Evolutionary conservation across 305 asterid species (phyloP), one percentile per base, ranked within the genome.

Genomic region (Fraxinus velutina): DNA sequence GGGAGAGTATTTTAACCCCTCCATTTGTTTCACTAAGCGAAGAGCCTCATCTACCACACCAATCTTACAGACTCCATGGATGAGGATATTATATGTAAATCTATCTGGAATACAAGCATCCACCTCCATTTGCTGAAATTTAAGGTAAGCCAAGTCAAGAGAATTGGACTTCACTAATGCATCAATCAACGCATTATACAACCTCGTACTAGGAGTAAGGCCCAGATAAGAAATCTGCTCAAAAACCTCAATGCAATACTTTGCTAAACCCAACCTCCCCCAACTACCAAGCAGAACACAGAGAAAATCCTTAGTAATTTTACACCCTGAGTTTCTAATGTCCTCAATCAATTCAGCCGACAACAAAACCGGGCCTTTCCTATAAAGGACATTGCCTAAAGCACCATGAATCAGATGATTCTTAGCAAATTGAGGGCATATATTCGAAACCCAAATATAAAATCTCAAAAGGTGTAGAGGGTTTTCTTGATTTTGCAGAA

Each of bases 91-190:
- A 86, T 93, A 94, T 0, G 98, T 96, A 82, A 89, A 96, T 84
- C 96, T 90, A 87, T 96, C 99, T 0, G 97, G 94, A 15, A 52
- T 15, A 85, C 98, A 94, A 72, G 83, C 89, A 89, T 96, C 98
- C 79, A 89, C 95, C 87, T 88, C 91, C 99, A 96, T 96, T 81
- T 93, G 98, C 87, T 96, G 98, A 86, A 94, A 96, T 89, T 94
- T 96, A 15, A 96, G 91, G 90, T 96, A 96, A 62, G 99, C 99
- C 86, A 91, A 86, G 90, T 94, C 98, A 5, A 96, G 93, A 0
- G 98, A 92, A 89, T 92, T 92, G 19, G 97, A 93, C 88, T 94
- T 94, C 78, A 96, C 92, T 15, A 94, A 88, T 6, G 94, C 98
- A 87, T 93, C 94, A 33, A 96, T 92, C 44, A 94, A 94, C 0